Evolutionary conservation across 352 stramenopile species (phyloP).

Genomic region (Pythium insidiosum): DNA sequence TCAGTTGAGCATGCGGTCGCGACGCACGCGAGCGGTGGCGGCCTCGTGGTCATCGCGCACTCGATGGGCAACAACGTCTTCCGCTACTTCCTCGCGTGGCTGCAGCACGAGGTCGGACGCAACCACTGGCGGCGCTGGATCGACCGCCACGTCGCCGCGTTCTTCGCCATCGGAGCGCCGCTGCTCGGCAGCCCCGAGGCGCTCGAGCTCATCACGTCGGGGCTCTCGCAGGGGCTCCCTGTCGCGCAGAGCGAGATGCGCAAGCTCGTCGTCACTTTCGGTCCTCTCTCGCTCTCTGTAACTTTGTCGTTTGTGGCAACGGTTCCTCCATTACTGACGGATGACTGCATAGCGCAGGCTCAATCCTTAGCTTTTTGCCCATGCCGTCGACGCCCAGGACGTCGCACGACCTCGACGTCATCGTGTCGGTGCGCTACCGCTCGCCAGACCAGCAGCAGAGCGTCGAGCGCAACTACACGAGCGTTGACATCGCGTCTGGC

Average conservation of each 20-base stretch:
- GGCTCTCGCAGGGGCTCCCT: conserved; percentile 52
- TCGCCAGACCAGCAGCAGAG: background rate
- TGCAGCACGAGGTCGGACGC: conserved; percentile 62
- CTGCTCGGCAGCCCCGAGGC: conserved; percentile 62
- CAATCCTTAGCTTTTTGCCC: conserved; percentile 67
- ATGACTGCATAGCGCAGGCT: too few species aligned
- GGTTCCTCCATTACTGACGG: too few species aligned
- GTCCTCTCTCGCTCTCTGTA: too few species aligned
- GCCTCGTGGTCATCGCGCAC: conserved; percentile 71
- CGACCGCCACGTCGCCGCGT: conserved; percentile 62
- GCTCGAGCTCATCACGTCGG: conserved; percentile 60
- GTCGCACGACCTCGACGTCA: conserved; percentile 42
- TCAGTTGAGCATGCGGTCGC: conserved; percentile 54
- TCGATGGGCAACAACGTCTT: conserved; percentile 79
- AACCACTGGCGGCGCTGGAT: conserved; percentile 76
- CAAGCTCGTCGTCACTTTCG: conserved; percentile 65
- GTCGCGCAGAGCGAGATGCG: conserved; percentile 59
- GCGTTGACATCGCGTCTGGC: conserved; percentile 53
- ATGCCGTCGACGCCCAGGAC: conserved; percentile 44
- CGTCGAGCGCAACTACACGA: conserved; percentile 47
- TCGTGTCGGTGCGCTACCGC: conserved; percentile 40
- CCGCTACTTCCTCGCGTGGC: conserved; percentile 77
- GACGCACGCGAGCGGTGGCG: conserved; percentile 23
- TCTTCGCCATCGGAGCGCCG: conserved; percentile 66
- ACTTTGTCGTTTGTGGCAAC: background rate